A percentile compares a stretch with the other conserved stretches of the same genome.
These are phyloP conservation scores for Fusarium sp. DNA, from an alignment of 2,329 filamentous ascomycete species.

Conservation along the genomic window DNA sequence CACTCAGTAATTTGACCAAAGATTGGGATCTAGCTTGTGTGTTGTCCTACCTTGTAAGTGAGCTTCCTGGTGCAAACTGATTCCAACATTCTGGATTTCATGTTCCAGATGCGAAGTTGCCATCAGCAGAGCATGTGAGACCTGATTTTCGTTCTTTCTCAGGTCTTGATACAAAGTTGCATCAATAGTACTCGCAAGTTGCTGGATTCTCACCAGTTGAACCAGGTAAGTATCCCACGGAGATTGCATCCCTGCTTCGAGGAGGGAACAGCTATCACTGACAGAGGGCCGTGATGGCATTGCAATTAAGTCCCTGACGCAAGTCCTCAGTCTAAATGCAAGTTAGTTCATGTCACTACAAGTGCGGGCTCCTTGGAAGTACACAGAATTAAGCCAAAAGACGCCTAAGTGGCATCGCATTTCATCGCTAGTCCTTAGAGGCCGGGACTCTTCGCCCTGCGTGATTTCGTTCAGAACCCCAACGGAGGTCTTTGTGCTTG, in stretches of 20 bases:
- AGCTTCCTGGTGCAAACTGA: background rate
- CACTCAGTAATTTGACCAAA: background rate
- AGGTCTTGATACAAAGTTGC: constrained; percentile 1
- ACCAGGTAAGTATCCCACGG: constrained; percentile 5
- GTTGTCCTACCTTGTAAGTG: constrained; percentile 2
- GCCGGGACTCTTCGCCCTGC: background rate
- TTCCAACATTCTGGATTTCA: constrained; percentile 10
- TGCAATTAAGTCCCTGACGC: background rate
- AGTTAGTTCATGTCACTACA: background rate
- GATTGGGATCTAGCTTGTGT: too few species aligned
- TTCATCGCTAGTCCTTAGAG: background rate
- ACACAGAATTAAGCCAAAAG: constrained; percentile 29
- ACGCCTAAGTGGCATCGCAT: constrained; percentile 22
- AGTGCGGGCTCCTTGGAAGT: rapidly evolving
- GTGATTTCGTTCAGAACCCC: constrained; percentile 12
- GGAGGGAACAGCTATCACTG: background rate
- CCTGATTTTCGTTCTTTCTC: background rate
- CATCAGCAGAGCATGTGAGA: background rate
- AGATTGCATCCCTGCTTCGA: constrained; percentile 3
- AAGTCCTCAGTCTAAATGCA: background rate
- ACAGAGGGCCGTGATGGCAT: background rate
- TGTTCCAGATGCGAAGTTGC: constrained; percentile 15
- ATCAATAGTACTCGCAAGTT: background rate
- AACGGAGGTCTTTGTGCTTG: background rate
- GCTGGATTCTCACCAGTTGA: constrained; percentile 11